phyloP scores from a whole-genome alignment of 345 rosid genomes.

The Eucalyptus erythrocorys region DNA sequence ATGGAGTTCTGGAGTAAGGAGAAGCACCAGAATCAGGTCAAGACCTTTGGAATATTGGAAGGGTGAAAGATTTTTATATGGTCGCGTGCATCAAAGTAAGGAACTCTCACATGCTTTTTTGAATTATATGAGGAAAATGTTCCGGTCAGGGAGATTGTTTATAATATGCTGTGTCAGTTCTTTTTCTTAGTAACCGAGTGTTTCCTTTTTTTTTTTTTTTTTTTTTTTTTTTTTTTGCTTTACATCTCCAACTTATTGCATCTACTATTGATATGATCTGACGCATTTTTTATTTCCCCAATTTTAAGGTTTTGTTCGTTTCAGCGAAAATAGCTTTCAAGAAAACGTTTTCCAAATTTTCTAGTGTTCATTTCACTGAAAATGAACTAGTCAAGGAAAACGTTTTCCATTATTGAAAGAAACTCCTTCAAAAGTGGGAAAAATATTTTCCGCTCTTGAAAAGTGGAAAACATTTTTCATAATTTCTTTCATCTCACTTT shows the following conservation, averaged over 20 bases:
- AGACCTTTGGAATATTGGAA: constrained; percentile 93
- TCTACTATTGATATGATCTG: not conserved
- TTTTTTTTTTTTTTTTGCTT: not conserved
- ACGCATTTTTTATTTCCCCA: not conserved
- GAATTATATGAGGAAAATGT: not conserved
- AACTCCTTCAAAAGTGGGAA: too few relatives aligned
- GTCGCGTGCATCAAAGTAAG: constrained; percentile 86
- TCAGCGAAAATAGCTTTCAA: too few relatives aligned
- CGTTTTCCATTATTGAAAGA: too few relatives aligned
- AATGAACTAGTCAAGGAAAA: too few relatives aligned
- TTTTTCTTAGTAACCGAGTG: not conserved
- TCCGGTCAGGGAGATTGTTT: not conserved
- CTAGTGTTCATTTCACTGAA: too few relatives aligned
- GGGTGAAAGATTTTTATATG: constrained; percentile 88
- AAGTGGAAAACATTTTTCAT: too few relatives aligned
- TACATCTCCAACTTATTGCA: not conserved
- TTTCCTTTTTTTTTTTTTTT: not conserved
- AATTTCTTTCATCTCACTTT: too few relatives aligned
- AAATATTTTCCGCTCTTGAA: too few relatives aligned
- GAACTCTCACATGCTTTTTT: not conserved
- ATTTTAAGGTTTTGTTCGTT: not conserved
- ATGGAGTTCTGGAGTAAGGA: constrained; percentile 48
- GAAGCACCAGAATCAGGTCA: constrained; percentile 83
- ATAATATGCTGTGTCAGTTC: not conserved
- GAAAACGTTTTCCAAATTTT: too few relatives aligned